Base-by-base conservation (phyloP, 352 stramenopile genomes). In the Phytophthora idaei region DNA sequence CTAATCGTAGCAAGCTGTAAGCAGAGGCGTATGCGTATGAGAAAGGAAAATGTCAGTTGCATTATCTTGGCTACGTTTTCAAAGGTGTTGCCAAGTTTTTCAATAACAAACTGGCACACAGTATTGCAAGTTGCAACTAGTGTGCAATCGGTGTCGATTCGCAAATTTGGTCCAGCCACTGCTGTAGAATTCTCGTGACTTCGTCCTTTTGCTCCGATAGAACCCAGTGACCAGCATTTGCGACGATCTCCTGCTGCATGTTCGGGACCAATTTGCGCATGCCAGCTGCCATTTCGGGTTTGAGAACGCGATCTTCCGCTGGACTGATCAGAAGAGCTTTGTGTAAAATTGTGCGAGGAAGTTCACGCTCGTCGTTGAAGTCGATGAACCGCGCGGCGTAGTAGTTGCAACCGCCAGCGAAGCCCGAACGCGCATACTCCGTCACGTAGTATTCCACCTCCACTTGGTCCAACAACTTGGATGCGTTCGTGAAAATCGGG, bases 371-470 rank as follows among this genome's bases (percentile, higher is more conserved):
- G 9, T 72, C 63, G 5, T 83, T 77, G 57, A 83, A 90, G 63
- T 90, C 81, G 34, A 84, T 73, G 54, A 72, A 71, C 47, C 82
- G 77, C 14, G 74, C 77, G 4, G 70, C 80, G 58, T 90, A 89
- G 57, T 85, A 88, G 62, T 80, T 76, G 57, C 78, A 84, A 42
- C 69, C 76, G 15, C 68, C 70, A 50, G 77, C 68, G 56, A 93
- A 93, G 12, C 81, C 81, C 9, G 67, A 74, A 25, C 72, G 64
- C 15, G 71, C 48, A 53, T 90, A 92, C 56, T 88, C 60, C 36
- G 67, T 47, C 14, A 76, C 72, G 21, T 92, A 90, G 39, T 84
- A 90, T 11, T 81, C 76, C n/a, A 90, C 50, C 46, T 93, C 85
- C 1, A 45, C 59, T 49, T 80, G 47, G 8, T 70, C 66, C 6